phyloP scores from a whole-genome alignment of 2,329 filamentous ascomycete genomes.

The Trichoderma endophyticum region DNA sequence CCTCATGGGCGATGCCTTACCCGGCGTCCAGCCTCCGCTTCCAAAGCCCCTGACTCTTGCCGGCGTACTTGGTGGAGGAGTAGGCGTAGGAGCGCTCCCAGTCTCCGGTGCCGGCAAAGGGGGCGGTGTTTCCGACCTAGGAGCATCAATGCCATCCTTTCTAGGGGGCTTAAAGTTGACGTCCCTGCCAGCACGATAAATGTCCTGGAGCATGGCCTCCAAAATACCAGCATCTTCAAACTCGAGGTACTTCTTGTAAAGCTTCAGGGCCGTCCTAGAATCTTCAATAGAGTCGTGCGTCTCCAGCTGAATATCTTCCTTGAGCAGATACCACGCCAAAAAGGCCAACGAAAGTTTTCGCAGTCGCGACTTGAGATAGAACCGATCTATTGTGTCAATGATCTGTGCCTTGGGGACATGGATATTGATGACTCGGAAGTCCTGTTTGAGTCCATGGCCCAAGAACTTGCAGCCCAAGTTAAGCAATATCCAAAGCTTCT shows the following conservation, averaged over 20 bases:
- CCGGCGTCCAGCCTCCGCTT: constrained; percentile 43
- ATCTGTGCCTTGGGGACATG: constrained; percentile 87
- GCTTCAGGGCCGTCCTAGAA: constrained; percentile 80
- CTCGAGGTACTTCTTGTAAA: constrained; percentile 87
- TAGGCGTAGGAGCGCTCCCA: constrained; percentile 22
- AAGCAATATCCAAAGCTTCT: constrained; percentile 94
- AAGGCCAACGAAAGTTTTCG: constrained; percentile 91
- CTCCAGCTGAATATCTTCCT: constrained; percentile 89
- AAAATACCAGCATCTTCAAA: constrained; percentile 82
- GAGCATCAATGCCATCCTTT: constrained; percentile 42
- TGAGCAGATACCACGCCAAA: constrained; percentile 84
- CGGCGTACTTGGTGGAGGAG: constrained; percentile 45
- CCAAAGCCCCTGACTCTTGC: constrained; percentile 39
- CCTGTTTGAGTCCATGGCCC: constrained; percentile 87
- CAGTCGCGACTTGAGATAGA: constrained; percentile 75
- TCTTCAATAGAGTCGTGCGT: constrained; percentile 96
- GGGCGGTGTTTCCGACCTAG: constrained; percentile 55
- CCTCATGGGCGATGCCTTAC: constrained; percentile 41
- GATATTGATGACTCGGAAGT: constrained; percentile 98
- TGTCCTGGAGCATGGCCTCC: constrained; percentile 79
- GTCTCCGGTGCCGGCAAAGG: constrained; percentile 42
- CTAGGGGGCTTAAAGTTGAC: constrained; percentile 51
- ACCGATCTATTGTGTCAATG: constrained; percentile 90
- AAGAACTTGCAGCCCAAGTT: constrained; percentile 94
- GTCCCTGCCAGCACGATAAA: constrained; percentile 60